phyloP scores from a whole-genome alignment of 768 basidiomycete genomes.

The Serendipita indica region DNA sequence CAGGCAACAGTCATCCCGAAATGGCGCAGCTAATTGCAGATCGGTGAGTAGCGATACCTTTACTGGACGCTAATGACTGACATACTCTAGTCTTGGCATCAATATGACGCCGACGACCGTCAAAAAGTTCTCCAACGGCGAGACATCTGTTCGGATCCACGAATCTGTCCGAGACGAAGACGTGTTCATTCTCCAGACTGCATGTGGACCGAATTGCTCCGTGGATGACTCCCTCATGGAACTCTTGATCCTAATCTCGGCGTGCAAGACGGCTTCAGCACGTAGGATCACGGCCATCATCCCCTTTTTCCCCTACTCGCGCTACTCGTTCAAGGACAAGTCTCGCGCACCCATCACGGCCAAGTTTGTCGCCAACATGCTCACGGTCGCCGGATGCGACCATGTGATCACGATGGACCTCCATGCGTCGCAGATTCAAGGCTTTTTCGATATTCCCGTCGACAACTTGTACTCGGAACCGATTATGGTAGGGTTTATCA shows the following conservation, averaged over 20 bases:
- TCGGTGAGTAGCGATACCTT: constrained; percentile 74
- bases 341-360: constrained; percentile 92
- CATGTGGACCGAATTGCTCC: constrained; percentile 40
- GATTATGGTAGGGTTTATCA: constrained; percentile 86
- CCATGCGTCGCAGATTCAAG: constrained; percentile 95
- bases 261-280: constrained; percentile 93
- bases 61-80: not conserved
- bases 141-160: constrained; percentile 86
- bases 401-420: constrained; percentile 99
- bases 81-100: constrained; percentile 61
- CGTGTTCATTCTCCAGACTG: constrained; percentile 95
- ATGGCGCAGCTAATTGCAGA: constrained; percentile 91
- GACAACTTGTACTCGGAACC: constrained; percentile 97
- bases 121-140: constrained; percentile 87
- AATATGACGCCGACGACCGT: constrained; percentile 74
- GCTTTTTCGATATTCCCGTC: constrained; percentile 97
- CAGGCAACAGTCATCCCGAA: constrained; percentile 96
- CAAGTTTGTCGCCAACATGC: constrained; percentile 96
- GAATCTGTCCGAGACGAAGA: constrained; percentile 97
- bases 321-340: constrained; percentile 98
- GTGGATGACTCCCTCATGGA: constrained; percentile 98
- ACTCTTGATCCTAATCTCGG: constrained; percentile 94
- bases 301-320: constrained; percentile 92
- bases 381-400: constrained; percentile 91
- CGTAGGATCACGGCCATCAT: constrained; percentile 94